phyloP scores from a whole-genome alignment of 2,329 filamentous ascomycete genomes.

The Alternaria incomplexa region DNA sequence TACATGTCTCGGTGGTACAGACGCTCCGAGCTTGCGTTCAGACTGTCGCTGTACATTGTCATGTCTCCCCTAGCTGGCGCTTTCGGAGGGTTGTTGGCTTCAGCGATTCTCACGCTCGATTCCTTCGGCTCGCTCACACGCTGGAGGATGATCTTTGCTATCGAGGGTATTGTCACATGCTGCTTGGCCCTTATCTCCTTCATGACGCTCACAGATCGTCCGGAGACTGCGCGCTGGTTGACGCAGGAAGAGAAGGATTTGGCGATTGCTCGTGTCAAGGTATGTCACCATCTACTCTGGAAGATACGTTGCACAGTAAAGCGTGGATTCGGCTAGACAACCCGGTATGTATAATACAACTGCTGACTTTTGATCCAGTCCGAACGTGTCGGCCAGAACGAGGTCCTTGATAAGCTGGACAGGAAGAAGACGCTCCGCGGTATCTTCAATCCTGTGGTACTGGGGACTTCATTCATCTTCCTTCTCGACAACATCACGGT shows the following conservation, averaged over 20 bases:
- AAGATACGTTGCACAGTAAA: neutral
- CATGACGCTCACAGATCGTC: conserved; percentile 70
- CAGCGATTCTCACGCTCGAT: conserved; percentile 67
- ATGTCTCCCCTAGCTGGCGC: conserved; percentile 74
- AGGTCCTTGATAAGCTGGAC: conserved; percentile 69
- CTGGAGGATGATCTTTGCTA: conserved; percentile 75
- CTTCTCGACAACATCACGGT: conserved; percentile 73
- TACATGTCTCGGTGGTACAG: conserved; percentile 76
- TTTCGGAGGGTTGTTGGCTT: conserved; percentile 70
- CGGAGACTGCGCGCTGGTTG: conserved; percentile 71
- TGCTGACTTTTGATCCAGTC: conserved; percentile 45
- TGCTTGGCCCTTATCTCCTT: conserved; percentile 66
- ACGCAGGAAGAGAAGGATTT: conserved; percentile 69
- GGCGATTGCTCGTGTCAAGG: conserved; percentile 68
- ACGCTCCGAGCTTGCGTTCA: conserved; percentile 70
- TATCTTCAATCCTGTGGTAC: conserved; percentile 68
- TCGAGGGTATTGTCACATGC: conserved; percentile 71
- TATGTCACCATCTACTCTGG: neutral
- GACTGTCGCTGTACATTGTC: conserved; percentile 72
- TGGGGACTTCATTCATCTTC: conserved; percentile 65
- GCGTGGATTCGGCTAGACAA: neutral
- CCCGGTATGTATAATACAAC: neutral
- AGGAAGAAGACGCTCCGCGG: conserved; percentile 65
- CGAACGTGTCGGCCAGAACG: conserved; percentile 67
- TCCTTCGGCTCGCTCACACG: conserved; percentile 61